Conservation (phyloP, 257 asterid genomes). For the Lycium barbarum region DNA sequence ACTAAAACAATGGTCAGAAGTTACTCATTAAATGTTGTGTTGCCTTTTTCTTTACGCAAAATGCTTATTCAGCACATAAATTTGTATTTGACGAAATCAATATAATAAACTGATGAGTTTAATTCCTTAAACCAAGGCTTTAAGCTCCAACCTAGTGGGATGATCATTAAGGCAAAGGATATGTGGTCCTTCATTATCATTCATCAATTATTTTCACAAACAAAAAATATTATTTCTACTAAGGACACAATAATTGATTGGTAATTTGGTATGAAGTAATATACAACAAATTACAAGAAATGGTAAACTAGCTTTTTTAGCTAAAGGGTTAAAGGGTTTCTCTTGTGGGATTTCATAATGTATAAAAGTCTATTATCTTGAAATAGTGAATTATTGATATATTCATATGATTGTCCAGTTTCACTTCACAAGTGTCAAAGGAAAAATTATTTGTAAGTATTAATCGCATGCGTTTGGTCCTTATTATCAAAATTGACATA, state of each 20-base stretch:
- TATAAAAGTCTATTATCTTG: background rate
- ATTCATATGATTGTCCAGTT: background rate
- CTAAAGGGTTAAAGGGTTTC: background rate
- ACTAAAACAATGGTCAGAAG: constrained; percentile 4
- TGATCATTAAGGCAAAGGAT: background rate
- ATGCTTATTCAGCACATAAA: background rate
- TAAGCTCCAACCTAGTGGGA: background rate
- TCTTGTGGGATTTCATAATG: background rate
- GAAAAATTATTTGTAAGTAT: background rate
- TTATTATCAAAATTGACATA: background rate
- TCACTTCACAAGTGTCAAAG: background rate
- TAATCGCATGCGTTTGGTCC: background rate
- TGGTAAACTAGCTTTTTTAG: background rate
- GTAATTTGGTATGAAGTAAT: too few species aligned
- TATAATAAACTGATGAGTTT: background rate
- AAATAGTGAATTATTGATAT: too few species aligned
- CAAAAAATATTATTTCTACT: background rate
- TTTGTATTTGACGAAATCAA: constrained; percentile 10
- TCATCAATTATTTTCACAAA: background rate
- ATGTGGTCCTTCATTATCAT: background rate
- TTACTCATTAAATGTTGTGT: background rate
- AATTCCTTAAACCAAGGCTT: background rate
- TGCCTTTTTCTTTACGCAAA: background rate
- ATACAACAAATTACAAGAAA: background rate
- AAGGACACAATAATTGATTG: background rate